These are phyloP conservation scores for Radiomyces spectabilis DNA, from an alignment of 192 early-diverging fungal genomes.

Conservation along the genomic window DNA sequence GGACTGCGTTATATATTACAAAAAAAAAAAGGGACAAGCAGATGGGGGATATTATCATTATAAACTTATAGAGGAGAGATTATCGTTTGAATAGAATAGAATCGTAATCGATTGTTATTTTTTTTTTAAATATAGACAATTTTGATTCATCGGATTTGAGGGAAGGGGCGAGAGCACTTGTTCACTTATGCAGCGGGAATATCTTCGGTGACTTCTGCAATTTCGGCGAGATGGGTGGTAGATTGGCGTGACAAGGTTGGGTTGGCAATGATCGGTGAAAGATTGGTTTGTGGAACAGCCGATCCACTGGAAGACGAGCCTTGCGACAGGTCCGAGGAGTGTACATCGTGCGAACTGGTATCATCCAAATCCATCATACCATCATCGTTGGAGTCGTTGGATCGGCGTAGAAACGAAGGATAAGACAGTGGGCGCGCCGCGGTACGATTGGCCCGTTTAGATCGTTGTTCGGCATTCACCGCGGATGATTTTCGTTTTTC, in stretches of 20 bases:
- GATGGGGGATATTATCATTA: too few species aligned
- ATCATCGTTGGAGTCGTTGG: background rate
- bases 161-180: too few species aligned
- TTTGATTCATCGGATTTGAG: too few species aligned
- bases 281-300: background rate
- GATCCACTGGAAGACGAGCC: background rate
- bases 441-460: background rate
- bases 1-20: too few species aligned
- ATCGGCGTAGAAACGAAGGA: constrained; percentile 4
- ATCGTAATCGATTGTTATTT: too few species aligned
- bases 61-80: too few species aligned
- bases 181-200: too few species aligned
- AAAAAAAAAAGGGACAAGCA: too few species aligned
- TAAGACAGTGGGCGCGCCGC: constrained; percentile 19
- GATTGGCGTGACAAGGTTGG: constrained; percentile 12
- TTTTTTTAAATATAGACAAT: too few species aligned
- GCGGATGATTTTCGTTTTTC: constrained; percentile 14
- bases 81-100: too few species aligned
- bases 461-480: background rate
- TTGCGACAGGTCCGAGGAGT: too few species aligned
- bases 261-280: background rate
- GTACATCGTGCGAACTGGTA: background rate
- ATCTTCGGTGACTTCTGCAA: constrained; percentile 9
- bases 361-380: too few species aligned
- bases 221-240: constrained; percentile 12